Conservation (phyloP, 1,284 basidiomycete genomes). For the Sporisorium scitamineum region DNA sequence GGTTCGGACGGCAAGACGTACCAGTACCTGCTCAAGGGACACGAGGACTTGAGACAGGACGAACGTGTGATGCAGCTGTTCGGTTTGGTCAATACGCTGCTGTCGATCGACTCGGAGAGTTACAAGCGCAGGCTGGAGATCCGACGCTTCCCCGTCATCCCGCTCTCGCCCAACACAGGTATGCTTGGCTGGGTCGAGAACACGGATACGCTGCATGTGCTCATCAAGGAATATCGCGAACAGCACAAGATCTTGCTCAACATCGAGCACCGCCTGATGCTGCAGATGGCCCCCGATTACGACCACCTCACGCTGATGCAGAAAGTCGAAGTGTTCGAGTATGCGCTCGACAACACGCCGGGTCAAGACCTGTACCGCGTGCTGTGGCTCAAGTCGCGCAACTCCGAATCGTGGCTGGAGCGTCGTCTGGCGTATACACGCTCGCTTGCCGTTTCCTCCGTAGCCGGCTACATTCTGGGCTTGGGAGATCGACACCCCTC, state of each 20-base stretch:
- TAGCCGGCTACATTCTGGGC: slow-evolving; percentile 84
- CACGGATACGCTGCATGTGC: slow-evolving; percentile 96
- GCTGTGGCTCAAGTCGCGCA: slow-evolving; percentile 93
- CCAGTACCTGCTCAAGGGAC: slow-evolving; percentile 94
- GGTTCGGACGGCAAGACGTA: slow-evolving; percentile 95
- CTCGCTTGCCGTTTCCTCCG: slow-evolving; percentile 77
- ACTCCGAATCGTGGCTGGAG: slow-evolving; percentile 98
- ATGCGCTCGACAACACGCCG: slow-evolving; percentile 97
- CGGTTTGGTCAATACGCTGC: slow-evolving; percentile 93
- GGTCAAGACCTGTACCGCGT: slow-evolving; percentile 99
- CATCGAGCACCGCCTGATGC: slow-evolving; percentile 97
- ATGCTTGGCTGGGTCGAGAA: slow-evolving; percentile 95
- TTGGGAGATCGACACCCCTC: slow-evolving; percentile 98
- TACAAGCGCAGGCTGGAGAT: slow-evolving; percentile 97
- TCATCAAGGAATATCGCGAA: slow-evolving; percentile 79
- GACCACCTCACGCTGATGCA: slow-evolving; percentile 93
- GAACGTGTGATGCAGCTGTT: slow-evolving; percentile 99
- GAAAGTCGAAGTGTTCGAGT: slow-evolving; percentile 99
- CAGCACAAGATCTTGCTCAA: slow-evolving; percentile 89
- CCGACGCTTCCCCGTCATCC: slow-evolving; percentile 92
- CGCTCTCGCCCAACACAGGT: slow-evolving; percentile 95
- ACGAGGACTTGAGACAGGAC: slow-evolving; percentile 98
- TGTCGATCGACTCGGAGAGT: slow-evolving; percentile 91
- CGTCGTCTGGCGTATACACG: slow-evolving; percentile 96
- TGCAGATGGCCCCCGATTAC: slow-evolving; percentile 99